phyloP scores from a whole-genome alignment of 176 grass and related monocot genomes.

The Poa annua region DNA sequence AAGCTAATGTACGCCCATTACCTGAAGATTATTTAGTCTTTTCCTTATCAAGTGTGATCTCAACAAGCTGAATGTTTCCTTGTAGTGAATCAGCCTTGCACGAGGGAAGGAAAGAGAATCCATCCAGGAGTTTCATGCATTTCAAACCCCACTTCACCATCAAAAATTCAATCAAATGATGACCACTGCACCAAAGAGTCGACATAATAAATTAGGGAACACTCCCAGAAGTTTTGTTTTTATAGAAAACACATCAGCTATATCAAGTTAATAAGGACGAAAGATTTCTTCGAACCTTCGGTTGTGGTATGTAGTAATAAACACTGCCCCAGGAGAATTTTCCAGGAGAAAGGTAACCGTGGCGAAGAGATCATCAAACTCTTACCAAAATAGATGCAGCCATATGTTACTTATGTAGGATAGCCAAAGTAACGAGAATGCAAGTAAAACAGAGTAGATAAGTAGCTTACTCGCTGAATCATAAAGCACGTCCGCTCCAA shows the following conservation, averaged over 20 bases:
- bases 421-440: not conserved
- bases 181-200: conserved; percentile 55
- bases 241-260: not conserved
- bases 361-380: conserved; percentile 77
- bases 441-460: not conserved
- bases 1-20: not conserved
- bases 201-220: not conserved
- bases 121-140: conserved; percentile 78
- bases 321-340: conserved; percentile 67
- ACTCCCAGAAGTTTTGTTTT: not conserved
- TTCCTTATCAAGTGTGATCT: conserved; percentile 57
- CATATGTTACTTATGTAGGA: not conserved
- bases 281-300: conserved; percentile 59
- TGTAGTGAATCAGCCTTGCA: conserved; percentile 66
- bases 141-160: conserved; percentile 94
- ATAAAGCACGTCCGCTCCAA: conserved; percentile 87
- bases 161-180: conserved; percentile 87
- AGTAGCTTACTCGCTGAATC: conserved; percentile 64
- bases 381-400: conserved; percentile 46
- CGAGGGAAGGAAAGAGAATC: conserved; percentile 72
- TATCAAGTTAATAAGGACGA: not conserved
- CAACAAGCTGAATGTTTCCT: conserved; percentile 83
- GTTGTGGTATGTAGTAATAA: conserved; percentile 90
- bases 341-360: conserved; percentile 72
- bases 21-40: conserved; percentile 30